phyloP scores from a whole-genome alignment of 306 rosid species.

The Pueraria montana region DNA sequence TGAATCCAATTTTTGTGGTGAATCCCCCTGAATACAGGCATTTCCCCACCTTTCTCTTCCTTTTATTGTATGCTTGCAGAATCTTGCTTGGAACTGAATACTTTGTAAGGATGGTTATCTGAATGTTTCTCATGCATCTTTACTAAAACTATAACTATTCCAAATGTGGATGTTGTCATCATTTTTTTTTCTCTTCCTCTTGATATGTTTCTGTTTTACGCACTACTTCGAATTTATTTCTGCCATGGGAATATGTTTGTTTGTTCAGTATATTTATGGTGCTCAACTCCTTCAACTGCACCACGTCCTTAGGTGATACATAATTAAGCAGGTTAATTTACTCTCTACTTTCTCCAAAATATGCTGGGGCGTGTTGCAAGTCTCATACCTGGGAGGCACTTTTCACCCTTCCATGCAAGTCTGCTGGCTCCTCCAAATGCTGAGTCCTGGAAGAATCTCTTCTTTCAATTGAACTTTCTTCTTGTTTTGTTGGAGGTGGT shows the following conservation, averaged over 20 bases:
- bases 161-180: conserved; percentile 40
- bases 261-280: conserved; percentile 31
- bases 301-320: conserved; percentile 30
- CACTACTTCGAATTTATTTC: conserved; percentile 41
- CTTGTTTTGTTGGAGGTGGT: conserved; percentile 56
- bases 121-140: conserved; percentile 44
- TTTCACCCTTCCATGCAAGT: conserved; percentile 28
- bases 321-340: conserved; percentile 35
- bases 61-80: not conserved
- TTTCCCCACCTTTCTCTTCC: conserved; percentile 40
- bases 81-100: conserved; percentile 4
- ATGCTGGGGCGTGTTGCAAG: conserved; percentile 32
- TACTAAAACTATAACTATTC: conserved; percentile 46
- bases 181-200: conserved; percentile 52
- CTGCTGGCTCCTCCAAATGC: conserved; percentile 28
- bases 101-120: conserved; percentile 33
- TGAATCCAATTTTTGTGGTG: conserved; percentile 47
- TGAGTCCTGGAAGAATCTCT: conserved; percentile 40
- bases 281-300: conserved; percentile 47
- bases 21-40: conserved; percentile 48
- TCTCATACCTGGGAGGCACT: conserved; percentile 41
- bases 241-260: conserved; percentile 35
- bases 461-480: conserved; percentile 43
- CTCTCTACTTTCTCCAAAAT: conserved; percentile 37
- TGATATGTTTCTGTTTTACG: conserved; percentile 33